A percentile compares a stretch with the other conserved stretches of the same genome.
Evolutionary conservation across 768 basidiomycete genomes (phyloP).

Genomic region (Mycena latifolia): DNA sequence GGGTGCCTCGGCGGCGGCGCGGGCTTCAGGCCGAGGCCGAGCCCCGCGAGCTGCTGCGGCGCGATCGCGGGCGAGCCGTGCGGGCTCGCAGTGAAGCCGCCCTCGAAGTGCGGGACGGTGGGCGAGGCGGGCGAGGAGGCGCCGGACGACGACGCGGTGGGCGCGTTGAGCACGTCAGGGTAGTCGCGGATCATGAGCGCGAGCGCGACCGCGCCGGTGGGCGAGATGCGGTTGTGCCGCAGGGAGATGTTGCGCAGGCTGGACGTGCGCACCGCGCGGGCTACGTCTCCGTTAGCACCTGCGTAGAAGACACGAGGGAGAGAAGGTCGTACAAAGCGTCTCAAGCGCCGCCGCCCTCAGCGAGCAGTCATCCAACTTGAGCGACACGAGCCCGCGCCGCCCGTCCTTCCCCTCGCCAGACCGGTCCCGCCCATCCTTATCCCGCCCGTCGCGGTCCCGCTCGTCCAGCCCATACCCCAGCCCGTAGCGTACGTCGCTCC

Average conservation of each 20-base stretch:
- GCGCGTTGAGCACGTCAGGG: slow-evolving; percentile 75
- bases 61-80: not conserved
- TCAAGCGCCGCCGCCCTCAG: slow-evolving; percentile 83
- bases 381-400: slow-evolving; percentile 72
- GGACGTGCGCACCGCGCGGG: slow-evolving; percentile 86
- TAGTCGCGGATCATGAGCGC: slow-evolving; percentile 98
- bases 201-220: slow-evolving; percentile 89
- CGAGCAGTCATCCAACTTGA: slow-evolving; percentile 91
- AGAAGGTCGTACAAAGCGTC: slow-evolving; percentile 71
- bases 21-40: slow-evolving; percentile 39
- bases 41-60: slow-evolving; percentile 5
- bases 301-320: not conserved
- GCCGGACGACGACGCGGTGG: slow-evolving; percentile 36
- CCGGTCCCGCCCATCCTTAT: not conserved
- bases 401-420: slow-evolving; percentile 39
- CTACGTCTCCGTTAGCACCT: slow-evolving; percentile 52
- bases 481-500: slow-evolving; percentile 32
- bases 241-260: slow-evolving; percentile 91
- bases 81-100: not conserved
- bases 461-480: slow-evolving; percentile 27
- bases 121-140: slow-evolving; percentile 41
- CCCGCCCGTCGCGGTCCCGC: not conserved
- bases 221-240: slow-evolving; percentile 87
- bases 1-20: slow-evolving; percentile 51
- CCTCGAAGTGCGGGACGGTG: slow-evolving; percentile 31